Base-by-base conservation (phyloP, 371 early-diverging fungal species). In the Parasitella parasitica region DNA sequence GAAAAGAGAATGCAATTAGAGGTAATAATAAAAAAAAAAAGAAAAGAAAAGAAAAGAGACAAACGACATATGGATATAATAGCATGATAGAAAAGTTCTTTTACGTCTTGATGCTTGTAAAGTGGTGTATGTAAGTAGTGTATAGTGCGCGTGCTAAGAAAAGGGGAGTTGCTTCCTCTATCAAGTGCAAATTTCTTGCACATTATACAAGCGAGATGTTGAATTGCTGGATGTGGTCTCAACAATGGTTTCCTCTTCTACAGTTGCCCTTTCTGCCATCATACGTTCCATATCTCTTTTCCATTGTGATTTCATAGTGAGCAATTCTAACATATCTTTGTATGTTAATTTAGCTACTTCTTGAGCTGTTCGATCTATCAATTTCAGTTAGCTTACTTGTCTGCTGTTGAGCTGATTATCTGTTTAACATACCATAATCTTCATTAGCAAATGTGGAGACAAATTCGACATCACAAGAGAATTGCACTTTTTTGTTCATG, bases 331-430 rank as follows among this genome's bases (percentile, higher is more conserved):
- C 80, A 80, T 80, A 35, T 80, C 80, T 52, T 70, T 59, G 35
- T 80, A 80, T 20, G 80, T 71, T 11, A 80, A 56, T 69, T 77
- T 80, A 16, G 80, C 75, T 27, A 80, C 80, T 69, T 77, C 73
- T 59, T 75, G 77, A 2, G 77, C 77, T 55, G 80, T 75, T 52
- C 80, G 77, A 67, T 80, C 80, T 80, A 58, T 13, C 3, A 11
- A 50, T 38, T 27, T 51, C 5, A 57, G 24, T 37, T 34, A n/a
- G n/a, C 27, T 39, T 55, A 49, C 27, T 3, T 1, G 26, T 18
- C 4, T 48, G 9, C 11, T 18, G 16, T 20, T 12, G 7, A 3
- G 11, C 11, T 20, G 8, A 4, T 9, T 49, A 11, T 49, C 7
- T 15, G 11, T 26, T 48, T 6, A 13, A 43, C 34, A 57, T 76